Percentiles rank a stretch among this genome's conserved stretches.
These are phyloP conservation scores for Micromonas commoda DNA, from an alignment of 139 green algal species.

Conservation along the genomic window DNA sequence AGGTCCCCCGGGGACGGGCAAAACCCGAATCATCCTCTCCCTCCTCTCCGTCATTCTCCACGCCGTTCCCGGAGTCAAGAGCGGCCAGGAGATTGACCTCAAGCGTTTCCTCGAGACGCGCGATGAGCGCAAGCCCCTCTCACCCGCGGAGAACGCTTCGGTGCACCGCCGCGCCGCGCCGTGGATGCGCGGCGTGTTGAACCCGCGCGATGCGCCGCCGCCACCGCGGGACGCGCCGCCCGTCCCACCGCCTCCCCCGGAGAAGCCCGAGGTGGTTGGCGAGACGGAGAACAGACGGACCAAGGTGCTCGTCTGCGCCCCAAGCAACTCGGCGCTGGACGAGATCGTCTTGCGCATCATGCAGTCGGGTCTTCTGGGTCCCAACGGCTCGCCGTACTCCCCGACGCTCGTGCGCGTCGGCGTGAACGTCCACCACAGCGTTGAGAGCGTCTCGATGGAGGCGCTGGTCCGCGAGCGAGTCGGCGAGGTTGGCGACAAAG, in stretches of 20 bases:
- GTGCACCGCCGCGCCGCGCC: constrained; percentile 35
- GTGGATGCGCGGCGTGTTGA: constrained; percentile 39
- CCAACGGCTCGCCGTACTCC: constrained; percentile 22
- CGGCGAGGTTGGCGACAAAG: not conserved
- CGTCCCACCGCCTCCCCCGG: not conserved
- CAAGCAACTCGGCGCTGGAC: constrained; percentile 47
- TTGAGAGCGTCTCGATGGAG: constrained; percentile 19
- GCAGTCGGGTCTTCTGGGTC: constrained; percentile 24
- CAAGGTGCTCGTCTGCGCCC: constrained; percentile 48
- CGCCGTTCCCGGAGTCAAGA: not conserved
- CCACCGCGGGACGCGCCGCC: not conserved
- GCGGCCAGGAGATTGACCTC: not conserved
- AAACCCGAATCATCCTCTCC: constrained; percentile 48
- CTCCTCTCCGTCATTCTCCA: constrained; percentile 43
- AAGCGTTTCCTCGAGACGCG: not conserved
- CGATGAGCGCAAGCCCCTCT: constrained; percentile 3
- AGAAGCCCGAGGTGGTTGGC: constrained; percentile 6
- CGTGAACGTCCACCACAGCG: constrained; percentile 39
- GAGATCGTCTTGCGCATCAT: constrained; percentile 46
- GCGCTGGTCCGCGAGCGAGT: not conserved
- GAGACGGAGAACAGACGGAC: not conserved
- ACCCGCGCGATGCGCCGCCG: constrained; percentile 34
- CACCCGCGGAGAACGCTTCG: not conserved
- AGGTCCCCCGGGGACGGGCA: constrained; percentile 49
- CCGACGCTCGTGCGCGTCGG: constrained; percentile 43